Conservation (phyloP, 148 eudicot species). For the Linanthus parryae region DNA sequence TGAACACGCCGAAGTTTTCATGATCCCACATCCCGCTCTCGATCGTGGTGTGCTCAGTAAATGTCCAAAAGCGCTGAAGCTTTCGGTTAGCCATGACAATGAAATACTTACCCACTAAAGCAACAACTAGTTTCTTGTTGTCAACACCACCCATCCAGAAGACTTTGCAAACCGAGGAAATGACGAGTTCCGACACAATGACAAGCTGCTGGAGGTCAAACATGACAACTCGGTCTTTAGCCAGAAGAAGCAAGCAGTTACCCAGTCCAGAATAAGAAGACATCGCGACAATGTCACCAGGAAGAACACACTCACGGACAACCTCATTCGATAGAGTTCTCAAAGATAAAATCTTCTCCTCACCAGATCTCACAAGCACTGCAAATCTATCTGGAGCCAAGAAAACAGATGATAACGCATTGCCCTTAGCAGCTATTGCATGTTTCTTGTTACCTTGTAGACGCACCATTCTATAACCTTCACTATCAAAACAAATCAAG, state of each 20-base stretch:
- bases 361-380: conserved; percentile 13
- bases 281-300: no score
- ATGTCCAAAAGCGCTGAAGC: conserved; percentile 12
- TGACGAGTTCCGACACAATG: conserved; percentile 9
- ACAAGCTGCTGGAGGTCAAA: no score
- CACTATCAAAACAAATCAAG: conserved; percentile 13
- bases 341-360: no score
- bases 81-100: conserved; percentile 8
- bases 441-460: conserved; percentile 2
- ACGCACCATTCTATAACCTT: conserved; percentile 6
- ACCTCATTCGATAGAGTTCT: conserved; percentile 12
- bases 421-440: conserved; percentile 1
- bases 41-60: conserved; percentile 7
- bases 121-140: no score
- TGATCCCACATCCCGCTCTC: conserved; percentile 17
- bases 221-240: no score
- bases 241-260: no score
- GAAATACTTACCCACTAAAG: conserved; percentile 13
- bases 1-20: conserved; percentile 13
- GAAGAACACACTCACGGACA: conserved; percentile 5
- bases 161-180: conserved; percentile 3
- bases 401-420: conserved; percentile 11
- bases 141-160: conserved; percentile 14
- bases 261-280: no score
- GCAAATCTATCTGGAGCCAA: conserved; percentile 15